Conservation (phyloP, 148 eudicot species). For the Rhododendron kiyosumense region DNA sequence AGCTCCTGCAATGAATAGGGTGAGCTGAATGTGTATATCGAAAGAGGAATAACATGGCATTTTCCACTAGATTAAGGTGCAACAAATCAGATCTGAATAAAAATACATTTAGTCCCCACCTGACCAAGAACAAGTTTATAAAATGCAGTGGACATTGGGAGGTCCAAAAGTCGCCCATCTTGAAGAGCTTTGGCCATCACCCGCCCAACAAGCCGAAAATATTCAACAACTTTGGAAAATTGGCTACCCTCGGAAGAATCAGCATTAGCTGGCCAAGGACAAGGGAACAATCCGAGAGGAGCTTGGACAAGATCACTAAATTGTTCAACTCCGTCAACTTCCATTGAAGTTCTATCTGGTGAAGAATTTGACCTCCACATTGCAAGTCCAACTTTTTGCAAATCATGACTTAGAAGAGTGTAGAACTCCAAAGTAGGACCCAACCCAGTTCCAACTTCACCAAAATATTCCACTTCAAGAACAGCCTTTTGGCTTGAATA, state of each 20-base stretch:
- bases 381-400: constrained; percentile 69
- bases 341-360: constrained; percentile 39
- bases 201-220: constrained; percentile 84
- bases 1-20: constrained; percentile 61
- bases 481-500: constrained; percentile 98
- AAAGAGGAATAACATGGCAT: not conserved
- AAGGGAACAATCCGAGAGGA: constrained; percentile 93
- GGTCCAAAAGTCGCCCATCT: constrained; percentile 92
- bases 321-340: constrained; percentile 38
- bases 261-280: constrained; percentile 72
- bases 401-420: constrained; percentile 87
- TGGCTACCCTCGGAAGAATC: constrained; percentile 64
- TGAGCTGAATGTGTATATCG: not conserved
- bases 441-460: constrained; percentile 98
- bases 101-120: constrained; percentile 27
- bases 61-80: not conserved
- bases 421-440: constrained; percentile 97
- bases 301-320: constrained; percentile 54
- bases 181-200: constrained; percentile 99
- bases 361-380: constrained; percentile 81
- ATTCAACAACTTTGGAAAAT: constrained; percentile 56
- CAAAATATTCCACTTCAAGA: constrained; percentile 98
- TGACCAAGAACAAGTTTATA: constrained; percentile 90
- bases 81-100: not conserved
- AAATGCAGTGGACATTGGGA: constrained; percentile 76